Base-by-base conservation (phyloP, 2,329 filamentous ascomycete species). In the Parasarocladium wereldwijsianum region DNA sequence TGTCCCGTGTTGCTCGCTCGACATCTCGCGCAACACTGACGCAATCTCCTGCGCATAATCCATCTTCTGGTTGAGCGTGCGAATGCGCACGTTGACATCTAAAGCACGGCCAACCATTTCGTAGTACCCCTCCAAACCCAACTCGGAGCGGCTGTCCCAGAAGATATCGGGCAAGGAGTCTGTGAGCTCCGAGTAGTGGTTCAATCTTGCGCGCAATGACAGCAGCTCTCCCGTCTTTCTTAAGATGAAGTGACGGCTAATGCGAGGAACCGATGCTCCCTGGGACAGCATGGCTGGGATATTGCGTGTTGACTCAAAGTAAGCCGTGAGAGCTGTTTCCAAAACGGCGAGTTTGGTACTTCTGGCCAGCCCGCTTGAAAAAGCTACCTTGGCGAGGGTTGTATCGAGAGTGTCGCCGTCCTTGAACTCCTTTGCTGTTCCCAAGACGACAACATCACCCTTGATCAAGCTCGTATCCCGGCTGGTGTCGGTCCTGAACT, bases 31-130 rank as follows among this genome's bases (percentile, higher is more conserved):
- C 36, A 96, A 57, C 11, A 96, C 86, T 31, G 66, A 82, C 6
- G 90, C 85, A 50, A 94, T 94, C 52, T 96, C 87, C 46, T 90
- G 82, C 1, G 87, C 90, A 50, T 98, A 96, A 46, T 93, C 87
- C 71, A 98, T 92, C 59, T 93, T 93, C 57, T 93, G 83, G 51
- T 98, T 98, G 41, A 96, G 57, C 12, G 83, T 76, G 44, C 81
- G 82, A 56, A 96, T 96, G 29, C 90, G 70, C 16, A 90, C 82
- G 19, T 82, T 81, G 15, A 96, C 86, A 52, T 96, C 90, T 20
- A 98, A 66, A 1, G 85, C 84, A 32, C 77, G 73, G 23, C 87
- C 86, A 23, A 94, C 84, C 51, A 90, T 81, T 41, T 93, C 86
- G 52, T 96, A 98, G 57, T 94, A 96, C 17, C 78, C 80, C 51